These are phyloP conservation scores for Coprinopsis sp. DNA, from an alignment of 768 basidiomycete genomes.

Conservation along the genomic window DNA sequence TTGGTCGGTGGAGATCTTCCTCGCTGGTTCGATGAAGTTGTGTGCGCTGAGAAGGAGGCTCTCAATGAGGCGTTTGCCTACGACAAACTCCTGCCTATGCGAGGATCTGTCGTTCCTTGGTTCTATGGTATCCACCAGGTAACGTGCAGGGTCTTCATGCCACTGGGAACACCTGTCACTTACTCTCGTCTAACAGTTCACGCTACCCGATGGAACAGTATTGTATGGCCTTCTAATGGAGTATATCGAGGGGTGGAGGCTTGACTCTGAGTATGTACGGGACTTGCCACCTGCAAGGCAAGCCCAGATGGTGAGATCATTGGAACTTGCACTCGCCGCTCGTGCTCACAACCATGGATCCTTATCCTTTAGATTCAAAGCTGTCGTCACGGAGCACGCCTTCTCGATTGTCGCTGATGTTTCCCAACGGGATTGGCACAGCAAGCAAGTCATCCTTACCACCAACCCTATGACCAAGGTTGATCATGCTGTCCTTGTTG, in stretches of 20 bases:
- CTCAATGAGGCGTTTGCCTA: slow-evolving; percentile 19
- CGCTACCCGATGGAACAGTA: slow-evolving; percentile 11
- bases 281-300: slow-evolving; percentile 13
- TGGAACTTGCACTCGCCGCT: too few species aligned
- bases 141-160: neutral
- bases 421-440: too few species aligned
- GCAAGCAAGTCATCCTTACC: too few species aligned
- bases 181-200: slow-evolving; percentile 11
- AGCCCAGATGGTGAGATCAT: slow-evolving; percentile 17
- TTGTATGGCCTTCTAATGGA: slow-evolving; percentile 18
- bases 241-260: slow-evolving; percentile 12
- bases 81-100: slow-evolving; percentile 19
- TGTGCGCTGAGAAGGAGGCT: slow-evolving; percentile 15
- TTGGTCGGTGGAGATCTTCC: slow-evolving; percentile 8
- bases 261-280: slow-evolving; percentile 10
- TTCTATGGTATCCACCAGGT: slow-evolving; percentile 24
- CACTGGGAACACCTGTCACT: neutral
- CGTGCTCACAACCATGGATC: neutral
- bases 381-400: too few species aligned
- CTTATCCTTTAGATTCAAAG: too few species aligned
- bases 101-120: slow-evolving; percentile 24
- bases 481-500: too few species aligned
- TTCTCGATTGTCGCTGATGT: too few species aligned
- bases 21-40: slow-evolving; percentile 10
- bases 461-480: too few species aligned